Evolutionary conservation across 345 rosid genomes (phyloP).

Genomic region (Abelmoschus esculentus): DNA sequence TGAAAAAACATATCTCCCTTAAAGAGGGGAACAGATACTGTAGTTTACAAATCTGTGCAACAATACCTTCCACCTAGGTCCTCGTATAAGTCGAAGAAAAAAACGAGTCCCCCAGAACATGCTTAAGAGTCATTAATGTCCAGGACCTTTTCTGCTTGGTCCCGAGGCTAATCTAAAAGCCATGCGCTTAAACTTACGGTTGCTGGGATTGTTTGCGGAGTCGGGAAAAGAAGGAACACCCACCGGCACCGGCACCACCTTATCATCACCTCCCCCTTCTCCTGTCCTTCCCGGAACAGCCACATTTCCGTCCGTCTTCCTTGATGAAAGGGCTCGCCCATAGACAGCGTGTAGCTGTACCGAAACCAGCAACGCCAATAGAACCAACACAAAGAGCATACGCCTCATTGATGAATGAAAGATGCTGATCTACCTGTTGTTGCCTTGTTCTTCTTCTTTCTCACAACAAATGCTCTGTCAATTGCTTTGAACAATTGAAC

Average conservation of each 20-base stretch:
- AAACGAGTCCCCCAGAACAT: not conserved
- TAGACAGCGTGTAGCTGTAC: conserved; percentile 27
- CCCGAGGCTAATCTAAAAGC: conserved; percentile 60
- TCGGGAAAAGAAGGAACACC: conserved; percentile 17
- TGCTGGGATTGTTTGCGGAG: conserved; percentile 18
- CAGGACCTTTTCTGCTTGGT: conserved; percentile 72
- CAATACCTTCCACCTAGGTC: not conserved
- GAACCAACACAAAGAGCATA: conserved; percentile 5
- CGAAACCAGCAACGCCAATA: conserved; percentile 22
- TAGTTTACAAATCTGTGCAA: conserved; percentile 1
- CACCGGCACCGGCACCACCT: not conserved
- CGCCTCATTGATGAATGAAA: conserved; percentile 5
- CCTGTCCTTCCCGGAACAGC: conserved; percentile 16
- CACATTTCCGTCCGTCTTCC: not conserved
- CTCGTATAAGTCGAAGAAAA: not conserved
- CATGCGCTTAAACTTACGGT: conserved; percentile 30
- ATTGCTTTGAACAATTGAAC: not conserved
- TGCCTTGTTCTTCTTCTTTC: not conserved
- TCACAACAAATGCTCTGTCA: conserved; percentile 1
- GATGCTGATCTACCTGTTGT: conserved; percentile 1
- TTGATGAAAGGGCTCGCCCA: conserved; percentile 40
- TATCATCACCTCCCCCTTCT: conserved; percentile 7
- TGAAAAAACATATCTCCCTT: not conserved
- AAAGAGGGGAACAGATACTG: not conserved
- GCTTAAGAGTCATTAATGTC: conserved; percentile 31